A percentile compares a stretch with the other conserved stretches of the same genome.
Conservation (phyloP, 371 early-diverging fungal species). For the Neoconidiobolus thromboides region DNA sequence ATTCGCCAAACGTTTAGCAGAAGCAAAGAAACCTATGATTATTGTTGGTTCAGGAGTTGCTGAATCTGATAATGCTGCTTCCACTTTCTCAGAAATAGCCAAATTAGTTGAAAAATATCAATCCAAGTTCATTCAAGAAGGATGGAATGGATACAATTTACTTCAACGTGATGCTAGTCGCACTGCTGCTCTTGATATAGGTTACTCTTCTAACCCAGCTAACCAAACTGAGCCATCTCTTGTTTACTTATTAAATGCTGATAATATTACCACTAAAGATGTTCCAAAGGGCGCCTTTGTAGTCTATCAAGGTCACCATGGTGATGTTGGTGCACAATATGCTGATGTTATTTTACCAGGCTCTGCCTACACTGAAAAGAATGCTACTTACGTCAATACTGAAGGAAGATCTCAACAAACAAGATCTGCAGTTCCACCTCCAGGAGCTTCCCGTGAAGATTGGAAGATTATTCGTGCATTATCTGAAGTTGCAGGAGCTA, state of each 20-base stretch:
- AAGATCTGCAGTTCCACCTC: conserved; percentile 79
- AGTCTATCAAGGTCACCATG: conserved; percentile 96
- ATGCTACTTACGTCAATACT: conserved; percentile 85
- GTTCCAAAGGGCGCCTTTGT: conserved; percentile 86
- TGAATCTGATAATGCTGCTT: conserved; percentile 49
- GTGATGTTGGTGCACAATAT: conserved; percentile 84
- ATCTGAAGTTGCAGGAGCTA: conserved; percentile 68
- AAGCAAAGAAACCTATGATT: conserved; percentile 82
- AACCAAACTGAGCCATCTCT: conserved; percentile 27
- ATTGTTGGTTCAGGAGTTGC: conserved; percentile 67
- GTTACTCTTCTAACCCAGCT: conserved; percentile 45
- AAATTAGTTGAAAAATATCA: conserved; percentile 44
- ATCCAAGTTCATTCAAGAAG: conserved; percentile 45
- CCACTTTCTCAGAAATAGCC: conserved; percentile 44
- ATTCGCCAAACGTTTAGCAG: conserved; percentile 53
- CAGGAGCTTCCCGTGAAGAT: conserved; percentile 86
- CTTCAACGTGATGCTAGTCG: conserved; percentile 75
- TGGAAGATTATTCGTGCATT: conserved; percentile 95
- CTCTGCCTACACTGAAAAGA: conserved; percentile 93
- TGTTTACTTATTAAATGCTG: conserved; percentile 83
- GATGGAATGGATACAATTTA: conserved; percentile 79
- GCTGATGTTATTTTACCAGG: conserved; percentile 94
- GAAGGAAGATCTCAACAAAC: conserved; percentile 89
- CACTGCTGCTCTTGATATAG: conserved; percentile 82
- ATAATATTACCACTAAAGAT: conserved; percentile 50